phyloP scores from a whole-genome alignment of 345 rosid genomes.

The Acer yangbiense region DNA sequence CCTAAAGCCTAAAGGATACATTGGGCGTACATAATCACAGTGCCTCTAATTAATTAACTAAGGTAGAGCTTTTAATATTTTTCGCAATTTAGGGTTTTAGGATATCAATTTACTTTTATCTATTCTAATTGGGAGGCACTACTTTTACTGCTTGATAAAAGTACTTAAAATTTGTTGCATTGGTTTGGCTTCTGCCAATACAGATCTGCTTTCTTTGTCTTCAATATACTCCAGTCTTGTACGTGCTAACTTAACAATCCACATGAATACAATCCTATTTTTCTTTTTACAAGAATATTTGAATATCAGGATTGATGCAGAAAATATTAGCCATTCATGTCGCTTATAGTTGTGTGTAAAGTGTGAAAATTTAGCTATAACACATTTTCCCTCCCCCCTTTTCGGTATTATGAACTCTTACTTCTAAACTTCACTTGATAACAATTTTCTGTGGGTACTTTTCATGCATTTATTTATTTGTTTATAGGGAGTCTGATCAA shows the following conservation, averaged over 20 bases:
- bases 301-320: neutral
- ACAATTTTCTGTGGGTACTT: neutral
- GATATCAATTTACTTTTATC: neutral
- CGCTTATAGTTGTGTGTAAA: neutral
- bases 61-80: neutral
- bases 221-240: neutral
- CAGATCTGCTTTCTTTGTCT: neutral
- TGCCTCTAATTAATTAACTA: neutral
- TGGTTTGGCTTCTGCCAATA: neutral
- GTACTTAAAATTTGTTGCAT: neutral
- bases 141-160: neutral
- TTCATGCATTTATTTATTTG: neutral
- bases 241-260: neutral
- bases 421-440: neutral
- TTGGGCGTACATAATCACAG: neutral
- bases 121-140: neutral
- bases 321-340: slow-evolving; percentile 3
- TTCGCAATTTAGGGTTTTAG: neutral
- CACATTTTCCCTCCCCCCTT: neutral
- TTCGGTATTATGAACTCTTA: neutral
- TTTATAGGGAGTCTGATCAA: slow-evolving; percentile 70
- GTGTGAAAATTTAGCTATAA: neutral
- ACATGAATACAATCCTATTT: neutral
- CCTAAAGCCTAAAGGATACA: no score
- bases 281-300: neutral